Evolutionary conservation across 495 filamentous ascomycete genomes (phyloP), one percentile per base, ranked within the genome.

Genomic region (Penicillium egyptiacum): DNA sequence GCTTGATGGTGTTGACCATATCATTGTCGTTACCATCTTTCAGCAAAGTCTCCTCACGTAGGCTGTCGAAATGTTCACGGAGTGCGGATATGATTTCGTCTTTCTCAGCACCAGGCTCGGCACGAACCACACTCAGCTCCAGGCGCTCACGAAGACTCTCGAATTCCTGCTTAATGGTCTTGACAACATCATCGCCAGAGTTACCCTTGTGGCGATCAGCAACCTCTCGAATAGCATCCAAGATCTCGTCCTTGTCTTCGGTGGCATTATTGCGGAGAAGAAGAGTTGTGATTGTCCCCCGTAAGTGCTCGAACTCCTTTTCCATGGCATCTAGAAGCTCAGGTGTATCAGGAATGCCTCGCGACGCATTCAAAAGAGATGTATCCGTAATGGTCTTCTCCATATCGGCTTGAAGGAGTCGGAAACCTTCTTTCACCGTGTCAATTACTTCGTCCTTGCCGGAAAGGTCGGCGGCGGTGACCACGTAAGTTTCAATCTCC

Each of bases 401-500:
- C 33, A 96, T 74, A 57, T 96, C 90, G 2, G 80, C 81, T 26
- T 88, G 84, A 43, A 96, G 82, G 20, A 80, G 73, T 20, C 92
- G 86, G 67, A 96, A 83, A 7, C 84, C 87, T 57, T 79, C 78
- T 53, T 86, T 83, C 45, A 96, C 81, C 16, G 84, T 88, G 11
- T 87, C 83, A 63, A 92, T 82, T 50, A 94, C 86, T 59, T 94
- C 88, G 58, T 91, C 85, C 56, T 91, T 91, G 6, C 81, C 81
- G 0, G 86, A 77, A 2, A 83, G 79, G 62, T 88, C 87, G 26
- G 82, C 77, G 17, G 84, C 83, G 22, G 81, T 80, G 51, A 88
- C 85, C 22, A 90, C 87, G 56, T 92, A 93, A n/a, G 71, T 75
- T 70, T 94, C 90, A 53, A 96, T 90, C 46, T 93, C 86, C 22